Evolutionary conservation across 2,329 filamentous ascomycete species (phyloP), one percentile per base, ranked within the genome.

Genomic region (Volutella citrinella): DNA sequence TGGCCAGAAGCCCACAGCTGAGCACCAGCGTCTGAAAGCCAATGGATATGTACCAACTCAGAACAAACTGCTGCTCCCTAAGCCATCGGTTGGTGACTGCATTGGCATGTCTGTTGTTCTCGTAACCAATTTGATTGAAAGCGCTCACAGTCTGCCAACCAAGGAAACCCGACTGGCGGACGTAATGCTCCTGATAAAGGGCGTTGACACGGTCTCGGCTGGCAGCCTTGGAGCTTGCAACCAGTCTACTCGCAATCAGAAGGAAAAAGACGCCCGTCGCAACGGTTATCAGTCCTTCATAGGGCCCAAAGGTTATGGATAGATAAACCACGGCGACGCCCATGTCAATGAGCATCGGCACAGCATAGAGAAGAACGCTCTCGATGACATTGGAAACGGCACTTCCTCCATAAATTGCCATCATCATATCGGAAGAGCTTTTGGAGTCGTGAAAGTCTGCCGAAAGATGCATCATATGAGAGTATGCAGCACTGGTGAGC

Each of bases 1-100:
- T 76, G 5, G 82, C 82, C 11, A 85, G 69, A 24, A 88, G 74
- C 36, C 85, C 84, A 40, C 73, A 78, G 1, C 81, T 78, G n/a
- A 87, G 69, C 19, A 87, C 73, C 22, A 86, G 54, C 30, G 74
- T 76, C 42, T 79, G 74, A 29, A 76, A 69, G 3, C 72, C 74
- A 30, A 75, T 69, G 0, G 71, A 70, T n/a, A 72, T 43, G 22
- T 72, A 57, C 49, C 73, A 75, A 18, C 66, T 66, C 23, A 69
- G 47, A 8, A 57, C 49, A 27, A 56, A 64, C 38, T 60, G 56
- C 25, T 62, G 55, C 47, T 65, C 60, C 39, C 49, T 57, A 54
- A 56, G 49, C 57, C 59, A 65, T 26, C 61, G 59, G 30, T 55
- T 56, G 17, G 59, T 56, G 13, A 79, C 69, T 9, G 75, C 74